Conservation (phyloP, 768 basidiomycete species). For the Suillus paluster region DNA sequence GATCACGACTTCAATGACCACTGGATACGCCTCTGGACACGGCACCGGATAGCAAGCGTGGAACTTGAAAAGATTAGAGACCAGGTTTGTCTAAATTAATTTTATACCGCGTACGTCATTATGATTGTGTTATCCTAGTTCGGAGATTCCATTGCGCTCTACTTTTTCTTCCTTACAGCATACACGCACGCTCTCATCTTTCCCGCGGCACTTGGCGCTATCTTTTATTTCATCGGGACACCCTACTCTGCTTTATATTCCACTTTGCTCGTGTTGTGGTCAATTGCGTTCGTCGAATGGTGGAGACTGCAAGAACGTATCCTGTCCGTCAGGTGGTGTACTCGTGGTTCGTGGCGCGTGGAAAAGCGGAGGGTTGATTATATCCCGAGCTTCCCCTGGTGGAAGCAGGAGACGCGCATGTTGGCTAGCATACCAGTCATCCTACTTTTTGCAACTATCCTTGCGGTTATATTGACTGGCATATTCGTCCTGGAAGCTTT, state of each 20-base stretch:
- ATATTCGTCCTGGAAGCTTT: conserved; percentile 93
- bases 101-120: neutral
- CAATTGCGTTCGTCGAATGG: conserved; percentile 84
- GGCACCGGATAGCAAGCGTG: conserved; percentile 61
- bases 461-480: conserved; percentile 72
- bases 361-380: conserved; percentile 73
- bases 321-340: conserved; percentile 83
- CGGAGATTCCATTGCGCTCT: conserved; percentile 82
- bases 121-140: conserved; percentile 46
- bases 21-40: conserved; percentile 82
- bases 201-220: conserved; percentile 70
- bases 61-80: conserved; percentile 73
- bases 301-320: conserved; percentile 89
- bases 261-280: conserved; percentile 78
- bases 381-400: conserved; percentile 65
- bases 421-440: conserved; percentile 75
- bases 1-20: conserved; percentile 78
- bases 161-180: conserved; percentile 86
- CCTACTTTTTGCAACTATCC: conserved; percentile 67
- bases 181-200: conserved; percentile 83
- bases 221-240: conserved; percentile 70
- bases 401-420: conserved; percentile 70
- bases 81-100: conserved; percentile 52
- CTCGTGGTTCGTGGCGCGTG: conserved; percentile 74
- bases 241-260: conserved; percentile 84